These are phyloP conservation scores for Saccharomycopsis fibuligera DNA, from an alignment of 805 yeast species.

Conservation along the genomic window DNA sequence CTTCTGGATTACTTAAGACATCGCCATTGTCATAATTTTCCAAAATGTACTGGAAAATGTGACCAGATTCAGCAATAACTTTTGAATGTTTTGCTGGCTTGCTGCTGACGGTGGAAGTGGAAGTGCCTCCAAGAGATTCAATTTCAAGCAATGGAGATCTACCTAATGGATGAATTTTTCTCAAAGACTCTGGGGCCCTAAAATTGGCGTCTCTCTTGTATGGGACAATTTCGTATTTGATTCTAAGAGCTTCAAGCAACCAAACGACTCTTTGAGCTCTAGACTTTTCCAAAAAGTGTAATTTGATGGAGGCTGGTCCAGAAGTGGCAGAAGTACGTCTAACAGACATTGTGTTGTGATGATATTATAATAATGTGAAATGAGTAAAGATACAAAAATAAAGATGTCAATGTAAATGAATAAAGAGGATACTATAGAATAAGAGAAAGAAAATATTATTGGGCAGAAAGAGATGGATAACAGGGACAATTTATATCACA, in stretches of 20 bases:
- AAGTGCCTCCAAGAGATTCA: conserved; percentile 29
- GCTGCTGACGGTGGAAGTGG: conserved; percentile 21
- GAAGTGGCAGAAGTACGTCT: too few relatives aligned
- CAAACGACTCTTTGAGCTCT: conserved; percentile 57
- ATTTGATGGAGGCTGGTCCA: conserved; percentile 1
- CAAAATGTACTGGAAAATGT: conserved; percentile 47
- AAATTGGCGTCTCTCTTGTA: conserved; percentile 44
- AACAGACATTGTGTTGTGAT: too few relatives aligned
- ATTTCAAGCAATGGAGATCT: conserved; percentile 55
- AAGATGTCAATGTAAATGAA: too few relatives aligned
- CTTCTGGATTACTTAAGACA: conserved; percentile 37
- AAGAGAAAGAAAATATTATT: too few relatives aligned
- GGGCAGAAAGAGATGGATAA: too few relatives aligned
- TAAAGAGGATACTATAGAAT: too few relatives aligned
- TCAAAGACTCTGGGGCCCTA: conserved; percentile 44
- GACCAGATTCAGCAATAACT: conserved; percentile 53
- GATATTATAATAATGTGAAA: too few relatives aligned
- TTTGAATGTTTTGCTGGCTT: conserved; percentile 24
- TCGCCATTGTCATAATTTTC: conserved; percentile 40
- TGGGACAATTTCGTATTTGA: conserved; percentile 48
- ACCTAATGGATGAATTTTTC: conserved; percentile 54
- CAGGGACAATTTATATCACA: too few relatives aligned
- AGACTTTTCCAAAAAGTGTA: conserved; percentile 41
- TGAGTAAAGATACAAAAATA: too few relatives aligned
- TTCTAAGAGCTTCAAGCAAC: conserved; percentile 53